Conservation (phyloP, 2,329 filamentous ascomycete genomes). For the Aspergillus fumigatiaffinis region DNA sequence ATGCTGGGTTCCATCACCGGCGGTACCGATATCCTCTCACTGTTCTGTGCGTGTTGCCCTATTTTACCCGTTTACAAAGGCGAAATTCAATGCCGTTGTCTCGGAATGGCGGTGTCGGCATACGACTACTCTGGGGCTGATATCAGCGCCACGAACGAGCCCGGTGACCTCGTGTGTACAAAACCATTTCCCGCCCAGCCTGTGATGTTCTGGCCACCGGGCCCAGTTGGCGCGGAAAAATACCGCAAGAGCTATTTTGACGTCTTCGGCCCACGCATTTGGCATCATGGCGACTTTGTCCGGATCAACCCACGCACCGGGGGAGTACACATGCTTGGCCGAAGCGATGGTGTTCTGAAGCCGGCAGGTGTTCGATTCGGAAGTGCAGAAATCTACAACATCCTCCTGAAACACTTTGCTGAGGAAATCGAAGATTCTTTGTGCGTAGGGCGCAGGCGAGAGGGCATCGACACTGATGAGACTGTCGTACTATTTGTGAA, state of each 20-base stretch:
- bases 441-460: slow-evolving; percentile 73
- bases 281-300: slow-evolving; percentile 96
- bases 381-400: slow-evolving; percentile 91
- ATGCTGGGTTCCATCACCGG: slow-evolving; percentile 93
- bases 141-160: slow-evolving; percentile 59
- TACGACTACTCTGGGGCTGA: slow-evolving; percentile 57
- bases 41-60: slow-evolving; percentile 83
- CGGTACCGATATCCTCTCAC: slow-evolving; percentile 92
- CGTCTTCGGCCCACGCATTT: slow-evolving; percentile 63
- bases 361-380: slow-evolving; percentile 89
- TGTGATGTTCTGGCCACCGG: slow-evolving; percentile 73
- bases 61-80: slow-evolving; percentile 68
- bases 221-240: slow-evolving; percentile 64
- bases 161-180: slow-evolving; percentile 84
- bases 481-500: slow-evolving; percentile 86
- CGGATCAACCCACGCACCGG: slow-evolving; percentile 66
- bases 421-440: slow-evolving; percentile 77
- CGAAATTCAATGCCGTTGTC: slow-evolving; percentile 72
- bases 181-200: slow-evolving; percentile 88
- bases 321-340: slow-evolving; percentile 83
- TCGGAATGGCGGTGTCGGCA: slow-evolving; percentile 69
- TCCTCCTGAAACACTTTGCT: slow-evolving; percentile 80
- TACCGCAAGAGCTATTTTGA: slow-evolving; percentile 87
- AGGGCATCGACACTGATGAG: slow-evolving; percentile 71
- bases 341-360: slow-evolving; percentile 90